These are phyloP conservation scores for Drechslera avenae DNA, from an alignment of 2,329 filamentous ascomycete genomes.

Conservation along the genomic window DNA sequence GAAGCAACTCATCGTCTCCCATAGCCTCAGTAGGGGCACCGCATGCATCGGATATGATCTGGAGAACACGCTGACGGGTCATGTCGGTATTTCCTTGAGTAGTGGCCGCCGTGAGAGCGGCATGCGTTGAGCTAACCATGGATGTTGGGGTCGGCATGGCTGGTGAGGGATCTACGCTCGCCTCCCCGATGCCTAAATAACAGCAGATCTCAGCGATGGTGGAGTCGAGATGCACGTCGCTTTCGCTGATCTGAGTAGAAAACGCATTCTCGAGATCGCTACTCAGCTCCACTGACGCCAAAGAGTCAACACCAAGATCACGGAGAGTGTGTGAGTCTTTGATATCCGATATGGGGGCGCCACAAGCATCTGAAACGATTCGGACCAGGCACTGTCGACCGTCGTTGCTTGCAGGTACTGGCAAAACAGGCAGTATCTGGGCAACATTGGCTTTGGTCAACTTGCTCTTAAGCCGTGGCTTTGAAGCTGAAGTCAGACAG, in stretches of 20 bases:
- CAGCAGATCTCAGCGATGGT: neutral
- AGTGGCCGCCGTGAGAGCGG: neutral
- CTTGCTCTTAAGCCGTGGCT: neutral
- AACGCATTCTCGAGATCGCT: slow-evolving; percentile 3
- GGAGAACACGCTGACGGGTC: neutral
- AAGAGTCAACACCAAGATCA: slow-evolving; percentile 22
- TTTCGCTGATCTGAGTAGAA: neutral
- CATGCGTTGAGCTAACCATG: neutral
- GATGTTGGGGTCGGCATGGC: neutral
- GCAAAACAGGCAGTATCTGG: neutral
- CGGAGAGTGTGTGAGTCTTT: slow-evolving; percentile 1
- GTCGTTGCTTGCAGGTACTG: neutral
- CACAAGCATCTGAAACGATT: slow-evolving; percentile 2
- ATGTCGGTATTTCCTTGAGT: neutral
- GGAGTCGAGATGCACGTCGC: neutral
- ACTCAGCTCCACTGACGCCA: slow-evolving; percentile 6
- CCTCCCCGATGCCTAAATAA: neutral
- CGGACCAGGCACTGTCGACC: neutral
- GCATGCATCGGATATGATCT: neutral
- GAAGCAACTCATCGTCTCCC: neutral
- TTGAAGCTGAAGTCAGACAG: neutral
- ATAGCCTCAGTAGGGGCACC: neutral
- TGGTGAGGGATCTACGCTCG: neutral
- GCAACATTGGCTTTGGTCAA: neutral
- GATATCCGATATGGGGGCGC: neutral